Conservation (phyloP, 2,329 filamentous ascomycete species). For the Cercospora janseana region DNA sequence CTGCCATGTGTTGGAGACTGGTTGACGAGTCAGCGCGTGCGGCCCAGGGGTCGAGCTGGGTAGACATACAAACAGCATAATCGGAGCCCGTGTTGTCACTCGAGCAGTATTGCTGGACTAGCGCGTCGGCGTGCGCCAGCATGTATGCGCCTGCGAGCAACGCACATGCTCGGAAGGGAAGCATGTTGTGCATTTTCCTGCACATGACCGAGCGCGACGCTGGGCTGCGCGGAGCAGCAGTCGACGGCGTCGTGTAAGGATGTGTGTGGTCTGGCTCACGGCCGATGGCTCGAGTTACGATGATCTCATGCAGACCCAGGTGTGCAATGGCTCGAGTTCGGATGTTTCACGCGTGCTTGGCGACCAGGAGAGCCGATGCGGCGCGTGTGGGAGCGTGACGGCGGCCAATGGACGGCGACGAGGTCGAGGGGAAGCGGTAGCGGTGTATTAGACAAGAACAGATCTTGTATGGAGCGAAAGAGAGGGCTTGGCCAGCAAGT, state of each 20-base stretch:
- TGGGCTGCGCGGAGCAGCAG: neutral
- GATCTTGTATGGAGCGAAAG: neutral
- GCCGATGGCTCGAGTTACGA: constrained; percentile 14
- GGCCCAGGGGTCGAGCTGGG: too few relatives aligned
- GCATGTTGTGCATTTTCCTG: constrained; percentile 30
- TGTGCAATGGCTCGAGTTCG: constrained; percentile 3
- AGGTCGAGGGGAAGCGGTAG: neutral
- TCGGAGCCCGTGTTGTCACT: constrained; percentile 44
- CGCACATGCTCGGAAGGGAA: constrained; percentile 29
- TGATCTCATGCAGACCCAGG: constrained; percentile 19
- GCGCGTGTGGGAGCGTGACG: neutral
- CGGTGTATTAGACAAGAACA: constrained; percentile 12
- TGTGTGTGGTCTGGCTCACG: constrained; percentile 11
- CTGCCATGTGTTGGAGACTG: constrained; percentile 48
- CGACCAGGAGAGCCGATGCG: constrained; percentile 13
- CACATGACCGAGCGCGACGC: neutral
- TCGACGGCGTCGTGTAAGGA: constrained; percentile 13
- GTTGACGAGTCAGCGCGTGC: constrained; percentile 18
- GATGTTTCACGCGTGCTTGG: constrained; percentile 18
- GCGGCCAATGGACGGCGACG: neutral
- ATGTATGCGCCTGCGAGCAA: constrained; percentile 17
- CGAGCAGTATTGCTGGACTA: constrained; percentile 46
- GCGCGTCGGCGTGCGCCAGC: constrained; percentile 21
- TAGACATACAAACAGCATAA: constrained; percentile 36
- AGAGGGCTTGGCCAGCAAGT: constrained; percentile 25